Base-by-base conservation (phyloP, 169 alveolate species). In the Plasmodium sp. region DNA sequence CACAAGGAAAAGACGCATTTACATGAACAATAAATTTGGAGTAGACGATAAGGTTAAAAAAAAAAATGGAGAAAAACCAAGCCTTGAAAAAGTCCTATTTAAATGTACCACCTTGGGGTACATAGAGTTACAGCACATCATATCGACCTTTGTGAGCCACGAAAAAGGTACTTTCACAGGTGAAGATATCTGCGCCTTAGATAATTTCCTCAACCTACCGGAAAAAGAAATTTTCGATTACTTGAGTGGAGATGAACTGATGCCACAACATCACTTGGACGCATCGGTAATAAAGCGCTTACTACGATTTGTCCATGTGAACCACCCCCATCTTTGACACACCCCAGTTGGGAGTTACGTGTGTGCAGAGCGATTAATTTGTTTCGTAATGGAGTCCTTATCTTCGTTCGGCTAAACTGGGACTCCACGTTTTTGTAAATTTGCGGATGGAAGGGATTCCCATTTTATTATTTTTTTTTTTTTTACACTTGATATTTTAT, bases 211-310 rank as follows among this genome's bases (percentile, higher is more conserved):
- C 3, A 82, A 56, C 39, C 54, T 92, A 36, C 83, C 95, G 5
- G 95, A 92, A 92, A 92, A 92, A 58, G 95, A 92, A 71, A 81
- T 92, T 45, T 83, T 34, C 34, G 74, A 92, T 82, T 92, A 92
- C 27, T 54, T 92, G 54, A 48, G 56, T 82, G 92, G 74, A 43
- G 79, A 72, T 33, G 95, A 92, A 41, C 45, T 92, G 16, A 51
- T 92, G 5, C 95, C 92, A 45, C 81, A 92, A 16, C 7, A 83
- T 45, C 77, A 31, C 51, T n/a, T 71, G 75, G 58, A 81, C 22
- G 79, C 92, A 14, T n/a, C 39, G 41, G 58, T 92, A 18, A 92
- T 92, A 43, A 71, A 34, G 75, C 48, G 67, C 22, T 74, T 92
- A 58, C 58, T 92, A 43, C 72, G 56, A 73, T 92, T 92, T 92